A percentile compares a stretch with the other conserved stretches of the same genome.
Conservation (phyloP, 2,329 filamentous ascomycete genomes). For the Aphanocladium album region DNA sequence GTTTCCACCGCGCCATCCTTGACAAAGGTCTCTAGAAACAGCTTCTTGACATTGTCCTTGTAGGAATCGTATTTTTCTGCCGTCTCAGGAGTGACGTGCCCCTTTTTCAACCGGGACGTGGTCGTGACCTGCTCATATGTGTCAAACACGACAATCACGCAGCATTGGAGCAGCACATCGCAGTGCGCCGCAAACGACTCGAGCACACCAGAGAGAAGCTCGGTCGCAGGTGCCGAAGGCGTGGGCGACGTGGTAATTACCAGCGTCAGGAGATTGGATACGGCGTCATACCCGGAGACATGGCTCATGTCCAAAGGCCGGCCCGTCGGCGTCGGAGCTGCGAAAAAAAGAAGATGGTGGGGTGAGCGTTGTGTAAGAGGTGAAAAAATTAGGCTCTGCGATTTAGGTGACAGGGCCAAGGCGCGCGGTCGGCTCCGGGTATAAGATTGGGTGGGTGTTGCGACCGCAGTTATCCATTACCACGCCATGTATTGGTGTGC, state of each 20-base stretch:
- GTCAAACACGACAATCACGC: constrained; percentile 48
- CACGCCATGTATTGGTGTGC: too few relatives aligned
- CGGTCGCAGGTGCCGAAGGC: constrained; percentile 48
- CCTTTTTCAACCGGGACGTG: constrained; percentile 46
- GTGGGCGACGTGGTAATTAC: constrained; percentile 53
- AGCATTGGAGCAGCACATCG: constrained; percentile 33
- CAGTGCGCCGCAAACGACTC: constrained; percentile 42
- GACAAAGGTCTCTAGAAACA: constrained; percentile 25
- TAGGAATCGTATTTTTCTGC: constrained; percentile 39
- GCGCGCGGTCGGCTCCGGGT: too few relatives aligned
- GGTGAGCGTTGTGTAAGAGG: constrained; percentile 2
- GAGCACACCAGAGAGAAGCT: constrained; percentile 44
- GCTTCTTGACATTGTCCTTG: constrained; percentile 41
- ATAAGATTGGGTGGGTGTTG: too few relatives aligned
- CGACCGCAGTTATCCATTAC: too few relatives aligned
- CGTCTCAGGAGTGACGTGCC: constrained; percentile 43
- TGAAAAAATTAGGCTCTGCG: background rate
- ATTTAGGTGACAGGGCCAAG: background rate
- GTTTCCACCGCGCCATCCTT: background rate
- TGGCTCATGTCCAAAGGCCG: constrained; percentile 4
- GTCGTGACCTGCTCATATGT: constrained; percentile 43
- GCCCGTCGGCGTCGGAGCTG: background rate
- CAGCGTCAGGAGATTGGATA: constrained; percentile 21
- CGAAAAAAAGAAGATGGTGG: background rate
- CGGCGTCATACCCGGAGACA: background rate